phyloP scores from a whole-genome alignment of 208 protist species.

The Tritrichomonas foetus region DNA sequence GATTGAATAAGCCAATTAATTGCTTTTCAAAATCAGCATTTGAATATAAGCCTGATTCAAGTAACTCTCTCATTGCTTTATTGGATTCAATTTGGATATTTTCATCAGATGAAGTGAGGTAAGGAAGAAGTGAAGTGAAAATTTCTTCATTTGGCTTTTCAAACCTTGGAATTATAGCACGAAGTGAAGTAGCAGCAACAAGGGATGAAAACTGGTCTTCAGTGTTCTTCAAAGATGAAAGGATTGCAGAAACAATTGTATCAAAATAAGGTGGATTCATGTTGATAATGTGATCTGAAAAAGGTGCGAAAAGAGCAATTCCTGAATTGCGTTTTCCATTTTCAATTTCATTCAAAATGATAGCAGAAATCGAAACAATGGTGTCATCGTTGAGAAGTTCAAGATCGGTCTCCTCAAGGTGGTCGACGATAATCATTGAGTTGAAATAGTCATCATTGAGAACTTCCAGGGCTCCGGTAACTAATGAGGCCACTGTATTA shows the following conservation, averaged over 20 bases:
- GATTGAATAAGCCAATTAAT: not conserved
- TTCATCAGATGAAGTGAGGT: not conserved
- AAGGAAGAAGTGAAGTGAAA: not conserved
- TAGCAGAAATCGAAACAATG: not conserved
- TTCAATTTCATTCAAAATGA: not conserved
- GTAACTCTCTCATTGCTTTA: not conserved
- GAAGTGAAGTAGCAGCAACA: not conserved
- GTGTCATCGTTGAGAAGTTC: not conserved
- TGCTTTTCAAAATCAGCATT: not conserved
- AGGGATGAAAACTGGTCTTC: not conserved
- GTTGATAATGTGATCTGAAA: too few species aligned
- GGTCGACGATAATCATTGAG: not conserved
- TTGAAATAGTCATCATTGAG: not conserved
- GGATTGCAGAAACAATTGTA: too few species aligned
- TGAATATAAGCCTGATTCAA: not conserved
- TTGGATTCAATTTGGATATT: not conserved
- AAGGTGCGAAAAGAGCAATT: too few species aligned
- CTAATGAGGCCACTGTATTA: not conserved
- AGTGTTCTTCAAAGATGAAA: too few species aligned
- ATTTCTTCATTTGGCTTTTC: not conserved
- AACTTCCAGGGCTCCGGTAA: not conserved
- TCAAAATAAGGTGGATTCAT: too few species aligned
- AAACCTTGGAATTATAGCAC: not conserved
- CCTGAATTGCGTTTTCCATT: too few species aligned
- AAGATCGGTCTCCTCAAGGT: not conserved